Conservation (phyloP, 495 filamentous ascomycete genomes). For the Friedmanniomyces endolithicus region DNA sequence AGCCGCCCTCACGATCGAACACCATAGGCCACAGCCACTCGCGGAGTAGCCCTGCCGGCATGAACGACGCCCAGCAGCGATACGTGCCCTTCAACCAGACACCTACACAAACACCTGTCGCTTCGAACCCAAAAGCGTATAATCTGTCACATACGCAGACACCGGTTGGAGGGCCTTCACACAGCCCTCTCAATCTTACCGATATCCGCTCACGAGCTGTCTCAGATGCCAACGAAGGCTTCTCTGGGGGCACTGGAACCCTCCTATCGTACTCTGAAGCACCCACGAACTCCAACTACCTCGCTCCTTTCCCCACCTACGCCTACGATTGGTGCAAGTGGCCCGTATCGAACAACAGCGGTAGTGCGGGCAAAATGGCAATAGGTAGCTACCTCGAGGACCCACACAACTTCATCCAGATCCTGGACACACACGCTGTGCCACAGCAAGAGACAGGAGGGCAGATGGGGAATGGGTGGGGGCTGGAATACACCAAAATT, state of each 20-base stretch:
- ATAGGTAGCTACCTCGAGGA: conserved; percentile 95
- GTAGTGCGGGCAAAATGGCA: conserved; percentile 68
- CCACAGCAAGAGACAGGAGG: conserved; percentile 34
- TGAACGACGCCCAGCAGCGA: conserved; percentile 41
- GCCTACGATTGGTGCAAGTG: conserved; percentile 99
- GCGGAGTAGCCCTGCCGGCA: conserved; percentile 70
- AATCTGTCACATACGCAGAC: conserved; percentile 37
- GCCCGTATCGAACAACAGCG: conserved; percentile 63
- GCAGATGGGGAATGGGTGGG: conserved; percentile 46
- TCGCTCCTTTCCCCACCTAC: conserved; percentile 90
- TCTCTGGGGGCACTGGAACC: conserved; percentile 32
- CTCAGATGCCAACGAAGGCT: conserved; percentile 56
- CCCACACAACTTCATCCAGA: conserved; percentile 98
- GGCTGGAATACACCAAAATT: conserved; percentile 83
- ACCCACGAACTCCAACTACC: conserved; percentile 70
- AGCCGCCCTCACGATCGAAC: conserved; percentile 53
- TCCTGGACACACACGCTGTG: conserved; percentile 71
- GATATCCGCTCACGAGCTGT: conserved; percentile 77
- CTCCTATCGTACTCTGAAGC: conserved; percentile 38
- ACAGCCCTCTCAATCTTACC: conserved; percentile 78
- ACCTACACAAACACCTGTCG: conserved; percentile 47
- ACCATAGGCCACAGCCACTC: conserved; percentile 57
- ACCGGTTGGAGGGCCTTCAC: conserved; percentile 58
- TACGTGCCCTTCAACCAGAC: conserved; percentile 62
- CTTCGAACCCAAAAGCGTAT: conserved; percentile 21